These are phyloP conservation scores for Parmelia sp. DNA, from an alignment of 495 filamentous ascomycete species.

Conservation along the genomic window DNA sequence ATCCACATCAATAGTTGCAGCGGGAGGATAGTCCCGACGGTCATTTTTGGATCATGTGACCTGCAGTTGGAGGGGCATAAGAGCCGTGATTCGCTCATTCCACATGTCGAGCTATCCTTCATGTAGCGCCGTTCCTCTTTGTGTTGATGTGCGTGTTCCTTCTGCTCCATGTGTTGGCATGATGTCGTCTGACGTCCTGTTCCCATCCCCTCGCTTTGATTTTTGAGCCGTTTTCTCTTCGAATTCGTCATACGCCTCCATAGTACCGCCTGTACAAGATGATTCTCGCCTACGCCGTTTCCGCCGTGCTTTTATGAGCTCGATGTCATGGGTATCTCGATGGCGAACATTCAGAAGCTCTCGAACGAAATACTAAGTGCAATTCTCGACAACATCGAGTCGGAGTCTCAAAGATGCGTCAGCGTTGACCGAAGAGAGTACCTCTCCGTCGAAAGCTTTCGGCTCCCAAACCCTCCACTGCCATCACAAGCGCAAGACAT, in stretches of 20 bases:
- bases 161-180: conserved; percentile 26
- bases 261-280: conserved; percentile 1
- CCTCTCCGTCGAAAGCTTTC: conserved; percentile 51
- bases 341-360: conserved; percentile 42
- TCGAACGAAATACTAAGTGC: conserved; percentile 57
- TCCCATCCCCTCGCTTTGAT: conserved; percentile 15
- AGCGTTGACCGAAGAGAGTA: conserved; percentile 45
- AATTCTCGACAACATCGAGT: conserved; percentile 49
- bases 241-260: background rate
- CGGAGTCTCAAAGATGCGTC: conserved; percentile 42
- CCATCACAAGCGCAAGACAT: conserved; percentile 40
- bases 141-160: conserved; percentile 21
- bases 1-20: conserved; percentile 15
- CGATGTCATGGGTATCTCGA: conserved; percentile 11
- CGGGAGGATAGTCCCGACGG: conserved; percentile 25
- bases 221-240: background rate
- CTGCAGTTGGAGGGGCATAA: conserved; percentile 11
- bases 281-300: background rate
- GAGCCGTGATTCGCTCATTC: conserved; percentile 20
- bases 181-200: conserved; percentile 25
- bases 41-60: conserved; percentile 29
- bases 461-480: conserved; percentile 36
- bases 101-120: conserved; percentile 13
- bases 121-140: conserved; percentile 22
- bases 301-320: background rate